Evolutionary conservation across 192 early-diverging fungal genomes (phyloP).

Genomic region (Entrophospora sp.): DNA sequence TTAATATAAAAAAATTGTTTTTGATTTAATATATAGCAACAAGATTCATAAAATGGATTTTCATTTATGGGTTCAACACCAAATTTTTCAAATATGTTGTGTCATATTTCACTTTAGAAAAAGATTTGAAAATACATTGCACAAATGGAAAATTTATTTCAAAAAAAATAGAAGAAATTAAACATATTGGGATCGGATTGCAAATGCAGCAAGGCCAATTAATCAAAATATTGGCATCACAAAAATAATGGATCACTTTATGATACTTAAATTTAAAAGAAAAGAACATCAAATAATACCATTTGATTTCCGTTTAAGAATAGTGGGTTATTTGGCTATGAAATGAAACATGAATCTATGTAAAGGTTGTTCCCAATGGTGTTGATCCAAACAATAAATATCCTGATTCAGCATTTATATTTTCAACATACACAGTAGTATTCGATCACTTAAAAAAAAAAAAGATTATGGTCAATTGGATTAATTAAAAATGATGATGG

Average conservation of each 20-base stretch:
- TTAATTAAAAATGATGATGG: slow-evolving; percentile 22
- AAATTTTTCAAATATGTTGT: slow-evolving; percentile 11
- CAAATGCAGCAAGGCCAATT: slow-evolving; percentile 28
- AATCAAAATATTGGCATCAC: slow-evolving; percentile 18
- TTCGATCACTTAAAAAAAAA: slow-evolving; percentile 57
- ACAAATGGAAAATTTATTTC: background rate
- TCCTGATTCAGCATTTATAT: slow-evolving; percentile 72
- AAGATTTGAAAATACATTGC: background rate
- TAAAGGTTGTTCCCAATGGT: no score
- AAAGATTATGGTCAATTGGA: slow-evolving; percentile 29
- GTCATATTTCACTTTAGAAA: slow-evolving; percentile 2
- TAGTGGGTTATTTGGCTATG: slow-evolving; percentile 91
- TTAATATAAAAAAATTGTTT: background rate
- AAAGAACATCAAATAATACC: slow-evolving; percentile 15
- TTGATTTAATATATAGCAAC: slow-evolving; percentile 14
- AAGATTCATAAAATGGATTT: slow-evolving; percentile 41
- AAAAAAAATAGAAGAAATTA: background rate
- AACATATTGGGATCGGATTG: slow-evolving; percentile 66
- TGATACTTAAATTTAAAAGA: no score
- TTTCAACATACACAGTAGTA: slow-evolving; percentile 67
- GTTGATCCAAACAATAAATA: no score
- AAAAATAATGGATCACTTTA: slow-evolving; percentile 14
- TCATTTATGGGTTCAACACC: slow-evolving; percentile 54
- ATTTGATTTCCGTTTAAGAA: slow-evolving; percentile 68
- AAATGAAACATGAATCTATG: slow-evolving; percentile 75